Evolutionary conservation across 2,329 filamentous ascomycete species (phyloP).

Genomic region (Lecanoromycetidae sp.): DNA sequence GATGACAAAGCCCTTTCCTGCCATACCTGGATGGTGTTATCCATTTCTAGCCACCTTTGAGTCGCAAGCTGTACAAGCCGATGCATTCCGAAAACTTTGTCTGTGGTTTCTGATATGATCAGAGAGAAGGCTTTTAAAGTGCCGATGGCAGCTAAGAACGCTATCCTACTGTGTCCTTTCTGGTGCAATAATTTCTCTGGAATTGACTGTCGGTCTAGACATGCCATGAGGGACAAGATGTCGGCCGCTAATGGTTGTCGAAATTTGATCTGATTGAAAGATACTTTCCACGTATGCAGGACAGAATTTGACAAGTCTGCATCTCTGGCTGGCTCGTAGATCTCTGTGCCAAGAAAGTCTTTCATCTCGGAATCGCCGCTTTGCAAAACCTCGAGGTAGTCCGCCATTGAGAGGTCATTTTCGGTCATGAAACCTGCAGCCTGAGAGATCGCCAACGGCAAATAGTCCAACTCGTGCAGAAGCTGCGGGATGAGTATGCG

Average conservation of each 20-base stretch:
- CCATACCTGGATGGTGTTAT: neutral
- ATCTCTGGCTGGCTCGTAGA: neutral
- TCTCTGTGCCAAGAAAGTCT: neutral
- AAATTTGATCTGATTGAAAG: conserved; percentile 16
- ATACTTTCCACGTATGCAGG: conserved; percentile 15
- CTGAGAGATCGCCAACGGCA: conserved; percentile 20
- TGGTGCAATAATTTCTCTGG: neutral
- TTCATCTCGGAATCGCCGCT: neutral
- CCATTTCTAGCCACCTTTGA: conserved; percentile 4
- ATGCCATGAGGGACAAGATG: conserved; percentile 15
- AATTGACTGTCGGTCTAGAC: conserved; percentile 14
- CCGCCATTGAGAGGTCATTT: neutral
- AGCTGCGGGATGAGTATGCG: neutral
- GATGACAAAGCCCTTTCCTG: neutral
- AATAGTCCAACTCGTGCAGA: conserved; percentile 6
- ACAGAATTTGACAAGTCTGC: neutral
- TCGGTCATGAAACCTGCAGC: conserved; percentile 16
- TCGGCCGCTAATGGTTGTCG: conserved; percentile 15
- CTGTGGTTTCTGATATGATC: conserved; percentile 6
- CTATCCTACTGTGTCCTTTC: neutral
- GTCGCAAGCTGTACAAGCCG: conserved; percentile 16
- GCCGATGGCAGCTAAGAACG: conserved; percentile 12
- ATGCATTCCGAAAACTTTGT: conserved; percentile 16
- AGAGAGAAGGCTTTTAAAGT: conserved; percentile 18
- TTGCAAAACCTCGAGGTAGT: neutral